Evolutionary conservation across 805 yeast genomes (phyloP).

Genomic region (Starmerella floris): DNA sequence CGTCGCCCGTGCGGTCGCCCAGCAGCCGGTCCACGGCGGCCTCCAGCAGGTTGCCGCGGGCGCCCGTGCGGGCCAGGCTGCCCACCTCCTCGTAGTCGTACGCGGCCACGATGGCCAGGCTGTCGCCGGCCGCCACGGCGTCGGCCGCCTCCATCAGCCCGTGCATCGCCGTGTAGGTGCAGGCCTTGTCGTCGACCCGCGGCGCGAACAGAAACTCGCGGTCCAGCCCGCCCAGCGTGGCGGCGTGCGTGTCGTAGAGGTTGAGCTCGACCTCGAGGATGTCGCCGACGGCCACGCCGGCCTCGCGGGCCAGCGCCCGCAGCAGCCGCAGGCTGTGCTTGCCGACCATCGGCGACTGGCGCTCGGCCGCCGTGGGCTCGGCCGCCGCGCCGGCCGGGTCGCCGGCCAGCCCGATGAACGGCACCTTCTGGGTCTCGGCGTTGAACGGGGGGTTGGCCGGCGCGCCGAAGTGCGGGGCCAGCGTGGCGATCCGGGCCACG

Average conservation of each 20-base stretch:
- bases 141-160: slow-evolving; percentile 41
- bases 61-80: slow-evolving; percentile 67
- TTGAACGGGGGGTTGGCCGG: slow-evolving; percentile 61
- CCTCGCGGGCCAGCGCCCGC: slow-evolving; percentile 52
- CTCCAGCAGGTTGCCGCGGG: slow-evolving; percentile 63
- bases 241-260: slow-evolving; percentile 69
- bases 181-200: slow-evolving; percentile 71
- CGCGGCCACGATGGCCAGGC: slow-evolving; percentile 42
- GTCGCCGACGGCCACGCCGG: slow-evolving; percentile 46
- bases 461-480: slow-evolving; percentile 78
- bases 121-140: slow-evolving; percentile 25
- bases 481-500: slow-evolving; percentile 65
- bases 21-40: slow-evolving; percentile 41
- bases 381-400: slow-evolving; percentile 21
- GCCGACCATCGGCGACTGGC: slow-evolving; percentile 54
- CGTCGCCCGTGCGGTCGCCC: slow-evolving; percentile 20
- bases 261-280: slow-evolving; percentile 63
- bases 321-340: slow-evolving; percentile 55
- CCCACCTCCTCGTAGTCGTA: slow-evolving; percentile 82
- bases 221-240: slow-evolving; percentile 62
- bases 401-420: slow-evolving; percentile 50
- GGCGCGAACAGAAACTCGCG: slow-evolving; percentile 71
- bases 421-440: slow-evolving; percentile 67
- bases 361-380: slow-evolving; percentile 44
- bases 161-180: slow-evolving; percentile 58